Evolutionary conservation across 1,139 yeast species (phyloP).

Genomic region (Wickerhamomyces sp.): DNA sequence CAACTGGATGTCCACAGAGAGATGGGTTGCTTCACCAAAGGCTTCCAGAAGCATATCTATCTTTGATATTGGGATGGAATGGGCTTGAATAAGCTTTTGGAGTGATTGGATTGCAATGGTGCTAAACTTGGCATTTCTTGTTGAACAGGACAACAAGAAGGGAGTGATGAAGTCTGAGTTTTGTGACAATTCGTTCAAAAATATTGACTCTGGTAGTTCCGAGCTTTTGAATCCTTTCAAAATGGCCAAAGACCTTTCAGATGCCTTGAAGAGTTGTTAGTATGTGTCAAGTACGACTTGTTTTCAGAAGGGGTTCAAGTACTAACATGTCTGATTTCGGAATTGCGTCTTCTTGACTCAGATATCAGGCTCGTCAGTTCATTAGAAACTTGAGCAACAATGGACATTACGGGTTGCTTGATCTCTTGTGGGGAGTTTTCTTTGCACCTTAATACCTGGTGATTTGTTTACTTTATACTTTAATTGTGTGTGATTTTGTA

Average conservation of each 20-base stretch:
- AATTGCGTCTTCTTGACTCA: constrained; percentile 67
- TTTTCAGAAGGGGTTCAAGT: no score
- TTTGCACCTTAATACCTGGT: background rate
- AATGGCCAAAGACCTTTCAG: constrained; percentile 23
- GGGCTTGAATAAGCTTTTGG: constrained; percentile 48
- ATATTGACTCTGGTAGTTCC: constrained; percentile 11
- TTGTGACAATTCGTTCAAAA: constrained; percentile 29
- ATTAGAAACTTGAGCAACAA: constrained; percentile 40
- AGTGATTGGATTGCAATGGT: constrained; percentile 68
- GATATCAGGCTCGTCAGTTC: constrained; percentile 58
- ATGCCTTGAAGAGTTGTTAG: constrained; percentile 14
- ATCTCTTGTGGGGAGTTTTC: background rate
- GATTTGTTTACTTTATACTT: no score
- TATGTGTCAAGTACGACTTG: no score
- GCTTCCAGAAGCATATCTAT: constrained; percentile 58
- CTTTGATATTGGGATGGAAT: constrained; percentile 47
- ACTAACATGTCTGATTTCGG: constrained; percentile 62
- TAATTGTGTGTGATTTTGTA: no score
- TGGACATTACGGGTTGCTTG: constrained; percentile 10
- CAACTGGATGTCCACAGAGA: constrained; percentile 79
- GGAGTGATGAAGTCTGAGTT: constrained; percentile 60
- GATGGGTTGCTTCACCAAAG: constrained; percentile 65
- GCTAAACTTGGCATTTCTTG: constrained; percentile 70
- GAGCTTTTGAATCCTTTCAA: constrained; percentile 25
- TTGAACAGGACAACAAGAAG: constrained; percentile 64